phyloP scores from a whole-genome alignment of 1,284 basidiomycete species.

The Moniliophthora roreri region DNA sequence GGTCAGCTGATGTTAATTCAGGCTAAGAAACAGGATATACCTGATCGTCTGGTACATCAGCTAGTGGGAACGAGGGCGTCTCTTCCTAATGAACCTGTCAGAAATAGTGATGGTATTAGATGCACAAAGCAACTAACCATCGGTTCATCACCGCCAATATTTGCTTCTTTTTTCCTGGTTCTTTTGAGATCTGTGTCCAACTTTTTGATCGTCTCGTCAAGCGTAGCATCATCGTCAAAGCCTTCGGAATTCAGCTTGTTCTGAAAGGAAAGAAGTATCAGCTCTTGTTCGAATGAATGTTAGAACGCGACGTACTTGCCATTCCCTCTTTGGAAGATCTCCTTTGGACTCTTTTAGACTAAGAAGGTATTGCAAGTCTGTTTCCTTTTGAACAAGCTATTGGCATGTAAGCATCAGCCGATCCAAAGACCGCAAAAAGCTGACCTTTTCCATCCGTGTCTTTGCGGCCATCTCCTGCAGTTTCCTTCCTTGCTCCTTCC shows the following conservation, averaged over 20 bases:
- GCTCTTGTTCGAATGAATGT: neutral
- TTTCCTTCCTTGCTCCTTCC: conserved; percentile 83
- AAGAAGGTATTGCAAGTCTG: conserved; percentile 74
- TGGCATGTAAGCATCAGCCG: neutral
- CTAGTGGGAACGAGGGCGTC: conserved; percentile 85
- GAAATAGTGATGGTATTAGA: conserved; percentile 6
- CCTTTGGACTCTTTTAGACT: conserved; percentile 65
- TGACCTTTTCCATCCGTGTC: conserved; percentile 84
- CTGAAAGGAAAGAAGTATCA: conserved; percentile 30
- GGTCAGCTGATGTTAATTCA: neutral
- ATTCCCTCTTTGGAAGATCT: conserved; percentile 76
- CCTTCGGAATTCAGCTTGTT: conserved; percentile 66
- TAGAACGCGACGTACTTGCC: conserved; percentile 47
- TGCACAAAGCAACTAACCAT: conserved; percentile 34
- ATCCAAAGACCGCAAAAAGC: conserved; percentile 9
- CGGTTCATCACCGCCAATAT: conserved; percentile 55
- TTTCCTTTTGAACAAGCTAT: conserved; percentile 79
- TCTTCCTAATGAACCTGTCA: conserved; percentile 43
- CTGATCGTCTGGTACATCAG: conserved; percentile 90
- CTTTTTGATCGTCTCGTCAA: conserved; percentile 79
- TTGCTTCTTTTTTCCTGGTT: conserved; percentile 72
- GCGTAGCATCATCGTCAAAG: conserved; percentile 66
- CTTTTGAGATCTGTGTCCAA: conserved; percentile 70
- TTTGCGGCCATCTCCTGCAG: conserved; percentile 93
- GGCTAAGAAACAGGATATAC: conserved; percentile 34